A percentile compares a stretch with the other conserved stretches of the same genome.
Evolutionary conservation across 139 green algal genomes (phyloP).

Genomic region (Asterochloris erici): DNA sequence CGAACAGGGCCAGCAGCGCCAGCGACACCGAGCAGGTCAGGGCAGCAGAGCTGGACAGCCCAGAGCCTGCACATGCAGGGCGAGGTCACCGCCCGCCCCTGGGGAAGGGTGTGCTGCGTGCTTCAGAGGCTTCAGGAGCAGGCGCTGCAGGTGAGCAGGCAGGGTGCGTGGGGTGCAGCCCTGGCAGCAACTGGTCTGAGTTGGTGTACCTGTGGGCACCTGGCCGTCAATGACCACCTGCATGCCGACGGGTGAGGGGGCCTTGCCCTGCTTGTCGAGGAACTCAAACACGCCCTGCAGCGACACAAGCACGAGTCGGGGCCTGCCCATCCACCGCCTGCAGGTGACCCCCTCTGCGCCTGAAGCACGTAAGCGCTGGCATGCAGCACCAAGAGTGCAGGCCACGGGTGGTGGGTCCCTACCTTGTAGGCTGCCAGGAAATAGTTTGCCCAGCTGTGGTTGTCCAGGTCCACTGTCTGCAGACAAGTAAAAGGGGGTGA

Average conservation of each 20-base stretch:
- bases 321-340: too few relatives aligned
- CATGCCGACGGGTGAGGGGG: slow-evolving; percentile 51
- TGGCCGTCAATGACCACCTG: slow-evolving; percentile 83
- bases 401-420: background rate
- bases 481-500: background rate
- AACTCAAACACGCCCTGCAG: slow-evolving; percentile 70
- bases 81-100: too few relatives aligned
- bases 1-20: slow-evolving; percentile 66
- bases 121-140: background rate
- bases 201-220: slow-evolving; percentile 69
- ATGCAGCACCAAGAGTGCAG: too few relatives aligned
- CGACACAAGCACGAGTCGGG: background rate
- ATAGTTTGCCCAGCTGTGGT: slow-evolving; percentile 94
- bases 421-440: slow-evolving; percentile 92
- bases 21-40: slow-evolving; percentile 84
- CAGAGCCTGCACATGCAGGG: slow-evolving; percentile 57
- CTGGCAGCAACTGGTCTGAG: background rate
- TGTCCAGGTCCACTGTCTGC: slow-evolving; percentile 72
- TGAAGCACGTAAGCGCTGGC: too few relatives aligned
- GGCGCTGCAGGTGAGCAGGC: background rate
- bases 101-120: too few relatives aligned
- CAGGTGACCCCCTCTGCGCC: too few relatives aligned
- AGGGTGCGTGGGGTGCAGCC: background rate
- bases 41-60: slow-evolving; percentile 85
- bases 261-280: slow-evolving; percentile 33